These are phyloP conservation scores for Elsinoe perseae DNA, from an alignment of 2,329 filamentous ascomycete species.

Conservation along the genomic window DNA sequence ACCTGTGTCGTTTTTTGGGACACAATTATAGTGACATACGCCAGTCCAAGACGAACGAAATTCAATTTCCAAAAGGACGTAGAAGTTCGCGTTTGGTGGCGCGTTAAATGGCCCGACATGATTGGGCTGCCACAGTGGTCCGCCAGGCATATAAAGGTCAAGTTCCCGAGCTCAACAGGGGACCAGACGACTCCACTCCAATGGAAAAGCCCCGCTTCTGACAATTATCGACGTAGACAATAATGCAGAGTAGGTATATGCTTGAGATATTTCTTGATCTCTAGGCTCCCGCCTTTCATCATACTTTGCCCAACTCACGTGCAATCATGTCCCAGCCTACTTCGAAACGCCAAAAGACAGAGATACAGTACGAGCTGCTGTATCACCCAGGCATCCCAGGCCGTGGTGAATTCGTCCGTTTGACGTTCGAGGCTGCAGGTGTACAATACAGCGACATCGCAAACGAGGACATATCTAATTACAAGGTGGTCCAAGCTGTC, in stretches of 20 bases:
- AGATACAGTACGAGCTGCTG: slow-evolving; percentile 50
- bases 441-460: slow-evolving; percentile 58
- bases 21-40: not conserved
- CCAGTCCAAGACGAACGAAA: not conserved
- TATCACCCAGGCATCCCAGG: slow-evolving; percentile 68
- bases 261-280: not conserved
- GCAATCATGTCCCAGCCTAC: slow-evolving; percentile 11
- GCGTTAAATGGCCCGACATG: not conserved
- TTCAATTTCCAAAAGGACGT: not conserved
- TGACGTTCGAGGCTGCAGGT: slow-evolving; percentile 61
- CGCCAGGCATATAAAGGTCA: not conserved
- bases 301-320: not conserved
- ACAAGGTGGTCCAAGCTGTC: slow-evolving; percentile 44
- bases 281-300: not conserved
- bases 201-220: not conserved
- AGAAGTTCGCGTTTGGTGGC: not conserved
- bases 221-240: not conserved
- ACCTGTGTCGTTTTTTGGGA: not conserved
- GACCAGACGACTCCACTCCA: not conserved
- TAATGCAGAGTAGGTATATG: not conserved
- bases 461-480: slow-evolving; percentile 44
- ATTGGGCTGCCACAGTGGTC: not conserved
- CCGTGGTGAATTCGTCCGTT: slow-evolving; percentile 65
- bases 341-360: slow-evolving; percentile 16
- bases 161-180: not conserved